Evolutionary conservation across 192 early-diverging fungal species (phyloP).

Genomic region (Entomortierella beljakovae): DNA sequence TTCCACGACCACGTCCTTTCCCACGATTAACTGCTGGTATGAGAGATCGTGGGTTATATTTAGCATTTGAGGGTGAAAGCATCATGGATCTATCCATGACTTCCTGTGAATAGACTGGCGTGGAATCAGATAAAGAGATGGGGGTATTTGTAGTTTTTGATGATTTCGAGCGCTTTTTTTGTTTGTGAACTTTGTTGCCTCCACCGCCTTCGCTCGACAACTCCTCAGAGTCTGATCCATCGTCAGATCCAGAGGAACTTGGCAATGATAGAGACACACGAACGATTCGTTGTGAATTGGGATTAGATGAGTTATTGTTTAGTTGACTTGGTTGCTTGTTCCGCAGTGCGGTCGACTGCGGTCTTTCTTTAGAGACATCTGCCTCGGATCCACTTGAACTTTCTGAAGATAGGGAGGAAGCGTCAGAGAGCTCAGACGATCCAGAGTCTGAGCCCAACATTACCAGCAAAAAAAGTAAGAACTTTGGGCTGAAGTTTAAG

Average conservation of each 20-base stretch:
- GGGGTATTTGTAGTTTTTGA: slow-evolving; percentile 9
- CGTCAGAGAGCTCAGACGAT: slow-evolving; percentile 52
- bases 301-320: background rate
- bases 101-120: slow-evolving; percentile 41
- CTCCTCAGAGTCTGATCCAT: slow-evolving; percentile 14
- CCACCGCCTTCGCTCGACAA: slow-evolving; percentile 6
- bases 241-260: slow-evolving; percentile 12
- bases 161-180: background rate
- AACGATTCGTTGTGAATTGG: background rate
- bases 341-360: background rate
- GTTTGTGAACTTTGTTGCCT: slow-evolving; percentile 3
- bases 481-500: too few species aligned
- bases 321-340: background rate
- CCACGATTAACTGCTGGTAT: slow-evolving; percentile 9
- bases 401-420: slow-evolving; percentile 42
- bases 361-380: slow-evolving; percentile 1
- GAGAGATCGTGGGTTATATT: background rate
- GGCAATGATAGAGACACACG: background rate
- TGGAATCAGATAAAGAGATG: slow-evolving; percentile 42
- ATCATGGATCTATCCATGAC: slow-evolving; percentile 28
- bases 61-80: slow-evolving; percentile 9
- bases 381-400: slow-evolving; percentile 47
- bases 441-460: slow-evolving; percentile 50
- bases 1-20: slow-evolving; percentile 22
- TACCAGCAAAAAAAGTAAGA: slow-evolving; percentile 8